Base-by-base conservation (phyloP, 1,284 basidiomycete genomes). In the Mycena sp. region DNA sequence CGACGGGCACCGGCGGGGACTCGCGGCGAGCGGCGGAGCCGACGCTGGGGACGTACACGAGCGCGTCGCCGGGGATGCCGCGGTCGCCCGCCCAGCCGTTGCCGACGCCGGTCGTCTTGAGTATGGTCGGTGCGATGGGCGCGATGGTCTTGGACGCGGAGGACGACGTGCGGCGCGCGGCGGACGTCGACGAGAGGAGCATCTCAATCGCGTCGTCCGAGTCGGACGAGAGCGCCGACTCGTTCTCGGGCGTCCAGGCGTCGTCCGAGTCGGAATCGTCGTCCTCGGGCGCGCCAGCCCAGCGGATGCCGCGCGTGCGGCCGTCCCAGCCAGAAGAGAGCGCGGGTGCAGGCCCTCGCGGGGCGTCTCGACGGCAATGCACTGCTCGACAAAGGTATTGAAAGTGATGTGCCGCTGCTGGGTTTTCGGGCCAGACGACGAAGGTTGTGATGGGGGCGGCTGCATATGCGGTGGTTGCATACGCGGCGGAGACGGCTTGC, bases 341-440 rank as follows among this genome's bases (percentile, higher is more conserved):
- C 11, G 50, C 38, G 28, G 64, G 63, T 0, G 87, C 89, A 58
- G 52, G 3, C 16, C 12, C 14, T 62, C 62, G 17, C 65, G 61
- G 1, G 65, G 65, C 4, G 53, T 88, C 71, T 93, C 91, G 72
- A 99, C 91, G n/a, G 97, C 93, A 67, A 99, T 97, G 74, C 90
- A 96, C 77, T 99, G 98, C 78, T 99, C 95, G 38, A 99, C 97
- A 73, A 96, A 97, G 1, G 96, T 97, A 78, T 99, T 99, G 86
- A 99, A 99, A 71, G 87, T 93, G 80, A 99, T 99, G 76, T 99
- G 97, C 66, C 87, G 87, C 71, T 81, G 32, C n/a, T n/a, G n/a
- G n/a, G n/a, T n/a, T n/a, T n/a, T n/a, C n/a, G n/a, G n/a, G n/a
- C n/a, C n/a, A n/a, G n/a, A n/a, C n/a, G n/a, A n/a, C n/a, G n/a